Evolutionary conservation across 352 stramenopile genomes (phyloP), one percentile per base, ranked within the genome.

Genomic region (Achlya hypogyna): DNA sequence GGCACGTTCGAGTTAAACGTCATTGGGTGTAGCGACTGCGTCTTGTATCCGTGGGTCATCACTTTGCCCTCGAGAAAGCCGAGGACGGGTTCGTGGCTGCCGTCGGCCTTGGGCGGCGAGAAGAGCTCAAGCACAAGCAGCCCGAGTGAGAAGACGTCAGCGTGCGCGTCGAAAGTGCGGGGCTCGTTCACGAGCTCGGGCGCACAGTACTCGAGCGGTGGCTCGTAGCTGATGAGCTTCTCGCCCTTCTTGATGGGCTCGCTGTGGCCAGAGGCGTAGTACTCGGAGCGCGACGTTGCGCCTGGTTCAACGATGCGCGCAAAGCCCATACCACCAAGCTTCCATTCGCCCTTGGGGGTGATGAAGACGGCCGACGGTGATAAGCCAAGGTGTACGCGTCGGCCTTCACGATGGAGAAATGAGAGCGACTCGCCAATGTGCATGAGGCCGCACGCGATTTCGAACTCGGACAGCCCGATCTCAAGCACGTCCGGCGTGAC

Each of bases 291-390:
- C 14, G 83, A 91, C n/a, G 71, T 88, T 63, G 92, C 78, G 1
- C 86, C 86, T 0, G 84, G 86, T 62, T 95, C 86, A 5, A 95
- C 81, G 51, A 93, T 78, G 43, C 84, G 78, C 45, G 84, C 93
- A 63, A 96, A 96, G 69, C 88, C 87, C 79, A 96, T 93, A 12
- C 89, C 88, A 25, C 87, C 88, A 20, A 97, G 78, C 69, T 97
- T 96, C 86, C 87, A 97, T 69, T 95, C 83, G 60, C 89, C 89
- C 70, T 92, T 96, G 42, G 88, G 83, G 47, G 89, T 95, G 29
- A 97, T 88, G 72, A 97, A 96, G 65, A 96, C 87, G 49, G 86
- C 96, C 56, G 93, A 78, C 28, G 89, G 88, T 5, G 82, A 77
- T 1, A 96, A 59, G 69, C 79, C 95, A 42, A 96, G 66, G 62